phyloP scores from a whole-genome alignment of 1,139 yeast species.

The Saccharomyces hybrid region DNA sequence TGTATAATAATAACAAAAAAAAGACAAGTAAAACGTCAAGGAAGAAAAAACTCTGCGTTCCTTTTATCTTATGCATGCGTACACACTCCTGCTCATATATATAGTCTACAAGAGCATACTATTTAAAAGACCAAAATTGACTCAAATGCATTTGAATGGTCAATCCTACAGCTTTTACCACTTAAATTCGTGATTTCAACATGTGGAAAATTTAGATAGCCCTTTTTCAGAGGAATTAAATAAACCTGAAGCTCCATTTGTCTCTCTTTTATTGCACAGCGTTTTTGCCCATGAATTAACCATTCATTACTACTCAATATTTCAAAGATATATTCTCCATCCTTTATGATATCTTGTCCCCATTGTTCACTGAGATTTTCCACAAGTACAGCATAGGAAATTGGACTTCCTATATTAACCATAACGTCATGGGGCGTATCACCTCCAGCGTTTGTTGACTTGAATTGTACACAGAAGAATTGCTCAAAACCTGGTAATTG shows the following conservation, averaged over 20 bases:
- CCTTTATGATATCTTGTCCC: conserved; percentile 7
- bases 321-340: conserved; percentile 15
- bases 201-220: conserved; percentile 62
- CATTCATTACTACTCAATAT: conserved; percentile 27
- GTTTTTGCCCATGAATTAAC: conserved; percentile 29
- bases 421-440: neutral
- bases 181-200: conserved; percentile 39
- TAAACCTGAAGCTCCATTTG: conserved; percentile 36
- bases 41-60: neutral
- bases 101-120: neutral
- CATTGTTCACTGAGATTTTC: conserved; percentile 18
- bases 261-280: conserved; percentile 13
- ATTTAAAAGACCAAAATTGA: conserved; percentile 44
- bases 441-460: neutral
- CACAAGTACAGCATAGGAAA: conserved; percentile 15
- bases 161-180: conserved; percentile 46
- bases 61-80: no score
- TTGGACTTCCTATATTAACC: conserved; percentile 16
- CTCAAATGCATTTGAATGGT: conserved; percentile 60
- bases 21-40: neutral
- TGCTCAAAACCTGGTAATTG: conserved; percentile 23
- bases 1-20: neutral
- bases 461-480: conserved; percentile 20
- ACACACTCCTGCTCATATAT: neutral
- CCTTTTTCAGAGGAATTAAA: conserved; percentile 68